phyloP scores from a whole-genome alignment of 306 rosid species.

The Herpetospermum pedunculosum region DNA sequence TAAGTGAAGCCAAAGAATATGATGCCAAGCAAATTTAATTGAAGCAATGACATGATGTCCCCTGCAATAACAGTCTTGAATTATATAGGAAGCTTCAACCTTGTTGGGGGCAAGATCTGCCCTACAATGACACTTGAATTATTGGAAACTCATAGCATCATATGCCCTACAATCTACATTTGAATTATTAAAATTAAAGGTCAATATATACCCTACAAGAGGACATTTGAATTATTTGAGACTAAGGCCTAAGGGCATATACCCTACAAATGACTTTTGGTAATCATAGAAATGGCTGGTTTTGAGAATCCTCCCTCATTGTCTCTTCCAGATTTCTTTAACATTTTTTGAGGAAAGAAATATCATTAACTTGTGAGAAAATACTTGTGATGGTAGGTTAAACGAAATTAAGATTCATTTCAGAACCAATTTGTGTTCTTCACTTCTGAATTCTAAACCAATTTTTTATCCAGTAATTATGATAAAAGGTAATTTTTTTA shows the following conservation, averaged over 20 bases:
- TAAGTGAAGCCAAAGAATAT: background rate
- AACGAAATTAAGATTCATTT: no score
- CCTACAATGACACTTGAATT: slow-evolving; percentile 8
- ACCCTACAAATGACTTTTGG: background rate
- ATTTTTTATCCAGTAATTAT: no score
- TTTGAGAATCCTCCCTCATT: background rate
- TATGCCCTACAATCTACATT: slow-evolving; percentile 1
- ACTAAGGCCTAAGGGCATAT: background rate
- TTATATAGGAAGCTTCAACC: background rate
- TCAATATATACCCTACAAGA: background rate
- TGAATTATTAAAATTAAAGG: background rate
- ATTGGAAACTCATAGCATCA: background rate
- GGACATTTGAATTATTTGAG: background rate
- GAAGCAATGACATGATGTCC: background rate
- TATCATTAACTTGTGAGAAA: no score
- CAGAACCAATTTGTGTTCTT: no score
- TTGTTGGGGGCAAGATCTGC: background rate
- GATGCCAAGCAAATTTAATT: background rate
- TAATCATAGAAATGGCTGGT: background rate
- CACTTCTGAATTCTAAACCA: no score
- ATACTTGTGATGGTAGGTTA: no score
- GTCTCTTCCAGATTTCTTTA: background rate
- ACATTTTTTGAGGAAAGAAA: no score
- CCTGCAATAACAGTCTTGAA: background rate
- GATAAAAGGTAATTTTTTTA: no score